Percentiles rank a stretch among this genome's conserved stretches.
phyloP scores from a whole-genome alignment of 2,329 filamentous ascomycete species.

The Epichloe sylvatica region DNA sequence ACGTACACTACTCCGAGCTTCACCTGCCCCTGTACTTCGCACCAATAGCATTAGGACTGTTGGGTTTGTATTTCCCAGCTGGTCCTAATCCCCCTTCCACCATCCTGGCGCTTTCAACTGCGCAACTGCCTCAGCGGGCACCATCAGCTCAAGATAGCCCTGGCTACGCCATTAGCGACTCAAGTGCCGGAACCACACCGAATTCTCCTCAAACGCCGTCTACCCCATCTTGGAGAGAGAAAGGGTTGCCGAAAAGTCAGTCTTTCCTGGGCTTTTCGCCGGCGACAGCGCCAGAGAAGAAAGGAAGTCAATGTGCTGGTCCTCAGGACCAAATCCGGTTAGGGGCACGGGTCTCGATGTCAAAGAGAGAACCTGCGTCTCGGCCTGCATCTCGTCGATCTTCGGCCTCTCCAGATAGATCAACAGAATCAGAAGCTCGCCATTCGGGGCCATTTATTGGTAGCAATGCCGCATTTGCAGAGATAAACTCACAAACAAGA shows the following conservation, averaged over 20 bases:
- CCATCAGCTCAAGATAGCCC: constrained; percentile 18
- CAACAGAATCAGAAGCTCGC: constrained; percentile 15
- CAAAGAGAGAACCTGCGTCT: constrained; percentile 45
- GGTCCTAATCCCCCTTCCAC: constrained; percentile 14
- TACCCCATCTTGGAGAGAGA: constrained; percentile 19
- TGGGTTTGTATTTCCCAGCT: constrained; percentile 21
- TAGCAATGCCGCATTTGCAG: constrained; percentile 13
- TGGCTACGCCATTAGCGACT: constrained; percentile 19
- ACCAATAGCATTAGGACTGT: constrained; percentile 16
- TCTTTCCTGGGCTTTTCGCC: constrained; percentile 12
- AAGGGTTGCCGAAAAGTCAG: constrained; percentile 11
- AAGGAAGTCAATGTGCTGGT: constrained; percentile 42
- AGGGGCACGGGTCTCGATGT: constrained; percentile 51
- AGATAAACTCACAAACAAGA: constrained; percentile 10
- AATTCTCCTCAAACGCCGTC: constrained; percentile 23
- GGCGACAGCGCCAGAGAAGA: constrained; percentile 10
- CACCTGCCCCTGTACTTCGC: constrained; percentile 1
- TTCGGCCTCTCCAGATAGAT: constrained; percentile 29
- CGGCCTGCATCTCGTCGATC: constrained; percentile 38
- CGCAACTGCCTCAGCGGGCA: constrained; percentile 23
- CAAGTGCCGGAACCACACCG: constrained; percentile 18
- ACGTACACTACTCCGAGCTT: background rate
- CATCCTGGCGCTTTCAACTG: constrained; percentile 22
- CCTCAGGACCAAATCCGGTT: constrained; percentile 34
- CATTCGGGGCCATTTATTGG: constrained; percentile 10